Base-by-base conservation (phyloP, 805 yeast species). In the Candida verbasci region DNA sequence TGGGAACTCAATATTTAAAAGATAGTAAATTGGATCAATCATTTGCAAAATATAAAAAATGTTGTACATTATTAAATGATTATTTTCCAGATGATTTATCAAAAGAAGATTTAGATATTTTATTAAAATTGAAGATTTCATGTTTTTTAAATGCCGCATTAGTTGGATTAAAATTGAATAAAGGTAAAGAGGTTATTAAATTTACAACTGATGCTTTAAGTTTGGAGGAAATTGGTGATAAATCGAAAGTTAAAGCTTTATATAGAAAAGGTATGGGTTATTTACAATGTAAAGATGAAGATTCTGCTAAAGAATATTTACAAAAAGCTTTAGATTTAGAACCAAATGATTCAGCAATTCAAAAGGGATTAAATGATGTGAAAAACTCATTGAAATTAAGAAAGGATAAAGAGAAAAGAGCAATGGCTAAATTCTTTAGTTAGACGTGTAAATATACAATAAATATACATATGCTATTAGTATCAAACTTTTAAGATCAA, bases 261-360 rank as follows among this genome's bases (percentile, higher is more conserved):
- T 89, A 80, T 67, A 80, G 97, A 57, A 80, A 91, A 58, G 96
- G 94, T 24, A 65, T 74, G 52, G 96, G 93, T 1, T 72, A 78
- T 50, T 59, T 76, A 41, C 60, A 73, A 7, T 63, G 70, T 16
- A 82, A 82, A 52, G 80, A 85, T 52, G 81, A 78, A 37, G 91
- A 82, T 21, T 73, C 68, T 39, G 95, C 96, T 0, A 63, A 82
- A 34, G 60, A 56, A 9, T 82, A 81, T 42, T 72, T 88, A 39
- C 75, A 78, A 45, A 65, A 69, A 42, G 96, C 97, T 0, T 59
- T 76, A 17, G 60, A 68, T 38, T 58, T 74, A 26, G 74, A 81
- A 23, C 94, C 93, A 23, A 63, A 66, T 16, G 97, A 89, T 52
- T 76, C 74, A 2, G 94, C 82, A 6, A 80, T 89, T 37, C 46